Evolutionary conservation across 2,329 filamentous ascomycete species (phyloP), one percentile per base, ranked within the genome.

Genomic region (Didymella pomorum): DNA sequence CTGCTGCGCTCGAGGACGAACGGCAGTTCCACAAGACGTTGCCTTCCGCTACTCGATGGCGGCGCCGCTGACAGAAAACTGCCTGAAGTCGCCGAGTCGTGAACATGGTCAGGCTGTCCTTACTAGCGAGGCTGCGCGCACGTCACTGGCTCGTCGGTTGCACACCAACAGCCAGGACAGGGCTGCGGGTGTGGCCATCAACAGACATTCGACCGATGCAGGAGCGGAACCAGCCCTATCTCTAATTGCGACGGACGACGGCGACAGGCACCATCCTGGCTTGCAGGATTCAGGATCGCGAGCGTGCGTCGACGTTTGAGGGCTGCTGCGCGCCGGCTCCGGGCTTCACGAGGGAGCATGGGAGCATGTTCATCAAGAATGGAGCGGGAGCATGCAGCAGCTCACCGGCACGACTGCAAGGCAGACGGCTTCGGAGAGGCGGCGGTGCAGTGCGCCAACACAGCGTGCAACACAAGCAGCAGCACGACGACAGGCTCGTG

Each of bases 191-290:
- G 54, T 48, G 45, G 52, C 57, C 58, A 60, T 57, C 47, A 55
- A 58, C 48, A 64, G 66, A 55, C 61, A 66, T 65, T 60, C 56
- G 67, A 56, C 67, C 62, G 70, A 68, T 67, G 70, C 68, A 67
- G 57, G 62, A 65, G 69, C 64, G 64, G 67, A 23, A 68, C 65
- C 71, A 74, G 72, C 69, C 71, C 71, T 74, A 73, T 69, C 63
- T 65, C 63, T 58, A 60, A 69, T 61, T 63, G 62, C 63, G 64
- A 65, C 64, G 63, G 61, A 64, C 51, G 37, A 49, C 45, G 33
- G 28, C 37, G 43, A 59, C 62, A 60, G 55, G 62, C 62, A 60
- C 41, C 29, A 46, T 55, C 52, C 61, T 63, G 68, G 23, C 49
- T 62, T 53, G 62, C 66, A 66, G 62, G 52, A 61, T 50, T 68